Evolutionary conservation across 2,329 filamentous ascomycete species (phyloP).

Genomic region (Clarireedia paspali): DNA sequence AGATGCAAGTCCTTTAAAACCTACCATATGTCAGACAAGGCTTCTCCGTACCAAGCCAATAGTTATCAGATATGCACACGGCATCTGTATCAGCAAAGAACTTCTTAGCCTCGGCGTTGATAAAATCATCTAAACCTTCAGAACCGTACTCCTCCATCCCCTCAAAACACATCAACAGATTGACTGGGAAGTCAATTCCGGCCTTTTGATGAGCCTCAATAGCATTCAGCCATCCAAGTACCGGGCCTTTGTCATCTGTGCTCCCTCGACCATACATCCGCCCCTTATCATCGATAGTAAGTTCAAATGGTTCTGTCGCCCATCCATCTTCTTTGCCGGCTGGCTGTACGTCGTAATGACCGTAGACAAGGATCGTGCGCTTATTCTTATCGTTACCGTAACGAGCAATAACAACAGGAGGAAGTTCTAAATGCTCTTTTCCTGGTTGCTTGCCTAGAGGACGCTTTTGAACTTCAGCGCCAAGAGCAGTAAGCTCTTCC

Average conservation of each 20-base stretch:
- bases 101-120: constrained; percentile 81
- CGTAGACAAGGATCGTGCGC: constrained; percentile 92
- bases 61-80: constrained; percentile 98
- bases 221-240: constrained; percentile 94
- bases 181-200: constrained; percentile 89
- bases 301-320: constrained; percentile 88
- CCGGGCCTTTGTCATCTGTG: constrained; percentile 96
- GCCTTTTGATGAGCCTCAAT: constrained; percentile 97
- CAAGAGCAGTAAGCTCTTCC: constrained; percentile 71
- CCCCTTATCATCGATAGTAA: constrained; percentile 80
- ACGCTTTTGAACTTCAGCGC: constrained; percentile 80
- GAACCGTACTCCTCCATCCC: constrained; percentile 99
- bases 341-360: constrained; percentile 97
- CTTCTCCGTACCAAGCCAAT: constrained; percentile 99
- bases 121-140: constrained; percentile 91
- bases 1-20: background rate
- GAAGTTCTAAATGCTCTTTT: constrained; percentile 83
- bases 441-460: constrained; percentile 86
- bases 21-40: constrained; percentile 84
- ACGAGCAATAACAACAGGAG: constrained; percentile 83
- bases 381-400: constrained; percentile 91
- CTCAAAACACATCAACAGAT: constrained; percentile 98
- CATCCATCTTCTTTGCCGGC: constrained; percentile 90
- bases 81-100: constrained; percentile 95
- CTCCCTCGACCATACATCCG: constrained; percentile 94